Percentiles rank a stretch among this genome's conserved stretches.
These are phyloP conservation scores for Mikania micrantha DNA, from an alignment of 129 eudicot genomes.

Conservation along the genomic window DNA sequence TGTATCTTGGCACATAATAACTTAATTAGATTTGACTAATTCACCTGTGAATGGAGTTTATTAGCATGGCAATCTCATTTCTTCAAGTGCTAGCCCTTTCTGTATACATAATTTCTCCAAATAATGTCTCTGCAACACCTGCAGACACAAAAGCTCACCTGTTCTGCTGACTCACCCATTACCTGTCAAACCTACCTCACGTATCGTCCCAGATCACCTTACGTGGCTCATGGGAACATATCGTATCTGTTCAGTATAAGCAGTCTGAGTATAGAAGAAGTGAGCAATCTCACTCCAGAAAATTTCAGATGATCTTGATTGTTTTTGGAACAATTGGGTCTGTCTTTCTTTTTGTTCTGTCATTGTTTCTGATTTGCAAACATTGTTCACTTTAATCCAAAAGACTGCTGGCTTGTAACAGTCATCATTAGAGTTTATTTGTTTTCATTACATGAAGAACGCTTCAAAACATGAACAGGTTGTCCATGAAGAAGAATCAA, in stretches of 20 bases:
- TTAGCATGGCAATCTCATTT: constrained; percentile 42
- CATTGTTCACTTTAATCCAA: constrained; percentile 21
- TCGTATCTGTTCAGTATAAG: constrained; percentile 65
- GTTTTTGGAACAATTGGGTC: constrained; percentile 27
- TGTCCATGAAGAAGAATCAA: constrained; percentile 34
- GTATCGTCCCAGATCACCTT: constrained; percentile 50
- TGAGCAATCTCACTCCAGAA: constrained; percentile 49
- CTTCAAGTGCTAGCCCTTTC: constrained; percentile 22
- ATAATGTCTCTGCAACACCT: constrained; percentile 19
- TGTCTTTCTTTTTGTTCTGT: constrained; percentile 25
- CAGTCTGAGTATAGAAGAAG: constrained; percentile 38
- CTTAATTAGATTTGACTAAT: background rate
- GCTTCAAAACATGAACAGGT: constrained; percentile 23
- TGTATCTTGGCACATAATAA: constrained; percentile 18
- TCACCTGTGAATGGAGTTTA: constrained; percentile 18
- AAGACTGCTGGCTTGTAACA: constrained; percentile 31
- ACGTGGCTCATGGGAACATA: constrained; percentile 41
- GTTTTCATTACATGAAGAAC: constrained; percentile 35
- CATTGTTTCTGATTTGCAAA: constrained; percentile 24
- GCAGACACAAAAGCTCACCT: constrained; percentile 51
- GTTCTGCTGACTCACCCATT: constrained; percentile 41
- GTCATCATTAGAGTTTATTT: constrained; percentile 44
- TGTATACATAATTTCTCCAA: constrained; percentile 23
- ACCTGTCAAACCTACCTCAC: constrained; percentile 59
- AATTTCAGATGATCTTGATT: constrained; percentile 20